Base-by-base conservation (phyloP, 345 rosid species). In the Syzygium oleosum region DNA sequence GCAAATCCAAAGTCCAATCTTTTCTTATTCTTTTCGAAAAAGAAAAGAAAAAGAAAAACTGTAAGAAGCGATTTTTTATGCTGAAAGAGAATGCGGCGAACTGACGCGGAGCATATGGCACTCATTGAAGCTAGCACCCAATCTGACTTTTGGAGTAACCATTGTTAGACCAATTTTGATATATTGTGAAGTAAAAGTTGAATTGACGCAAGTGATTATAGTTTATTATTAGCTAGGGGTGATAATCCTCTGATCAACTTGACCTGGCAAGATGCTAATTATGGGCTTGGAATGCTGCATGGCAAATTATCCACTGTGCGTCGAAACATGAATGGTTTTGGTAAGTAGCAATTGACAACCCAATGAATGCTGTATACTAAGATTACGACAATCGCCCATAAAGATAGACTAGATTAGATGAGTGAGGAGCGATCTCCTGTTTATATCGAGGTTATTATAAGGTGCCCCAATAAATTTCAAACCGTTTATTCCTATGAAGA, bases 71-170 rank as follows among this genome's bases (percentile, higher is more conserved):
- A 78, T 54, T 46, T 89, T 52, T 88, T 90, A 87, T 73, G 29
- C 49, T 13, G n/a, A 34, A 43, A 59, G 86, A 89, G 89, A 88
- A 87, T 86, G 97, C 95, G 97, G 97, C 97, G 94, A 78, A 79
- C 88, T 77, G 97, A 93, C 92, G 95, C 94, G 77, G 95, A n/a
- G 43, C 88, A 55, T 56, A 87, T 87, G 88, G 56, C 54, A 85
- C 51, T n/a, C 31, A 23, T 56, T 54, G 25, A 85, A 27, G 27
- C 7, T 41, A 41, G 23, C 63, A 22, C 52, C 41, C 41, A 46
- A 49, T 12, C 84, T 52, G 73, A 38, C 83, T 38, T 19, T 73
- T 73, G 49, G 49, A 73, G 83, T 49, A 38, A 38, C 83, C 83
- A 73, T 38, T 38, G 10, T 38, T 10, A 12, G 25, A 73, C 27